Conservation (phyloP, 805 yeast species). For the Barnettozyma vustinii region DNA sequence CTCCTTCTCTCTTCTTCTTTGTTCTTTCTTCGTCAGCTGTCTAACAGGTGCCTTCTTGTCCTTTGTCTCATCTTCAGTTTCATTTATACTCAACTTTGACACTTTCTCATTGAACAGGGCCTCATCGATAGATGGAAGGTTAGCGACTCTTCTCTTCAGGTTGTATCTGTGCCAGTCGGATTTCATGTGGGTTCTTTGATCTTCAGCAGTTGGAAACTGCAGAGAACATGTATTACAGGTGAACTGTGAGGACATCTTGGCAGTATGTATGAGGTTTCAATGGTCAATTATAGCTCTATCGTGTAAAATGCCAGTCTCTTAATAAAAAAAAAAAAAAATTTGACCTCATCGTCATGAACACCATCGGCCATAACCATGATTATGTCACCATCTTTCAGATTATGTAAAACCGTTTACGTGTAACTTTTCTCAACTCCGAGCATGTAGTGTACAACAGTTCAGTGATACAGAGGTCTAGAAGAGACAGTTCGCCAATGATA, state of each 20-base stretch:
- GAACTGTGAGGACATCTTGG: conserved; percentile 19
- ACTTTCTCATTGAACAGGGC: conserved; percentile 68
- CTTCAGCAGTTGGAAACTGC: conserved; percentile 66
- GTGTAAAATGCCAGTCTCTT: too few species aligned
- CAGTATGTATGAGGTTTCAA: background rate
- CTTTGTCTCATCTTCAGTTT: conserved; percentile 18
- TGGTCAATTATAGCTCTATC: background rate
- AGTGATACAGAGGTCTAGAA: background rate
- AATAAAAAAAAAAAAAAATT: background rate
- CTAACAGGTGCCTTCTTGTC: conserved; percentile 18
- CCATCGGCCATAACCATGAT: conserved; percentile 1
- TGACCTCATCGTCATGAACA: conserved; percentile 5
- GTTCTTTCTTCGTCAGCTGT: conserved; percentile 36
- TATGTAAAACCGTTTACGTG: conserved; percentile 5
- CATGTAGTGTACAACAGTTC: too few species aligned
- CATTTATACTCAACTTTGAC: conserved; percentile 23
- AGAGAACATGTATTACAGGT: conserved; percentile 91
- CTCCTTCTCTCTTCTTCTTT: conserved; percentile 38
- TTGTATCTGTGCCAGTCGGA: conserved; percentile 98
- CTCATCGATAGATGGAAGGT: conserved; percentile 67
- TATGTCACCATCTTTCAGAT: background rate
- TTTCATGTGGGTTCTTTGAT: conserved; percentile 90
- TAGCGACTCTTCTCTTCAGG: conserved; percentile 89
- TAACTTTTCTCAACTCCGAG: background rate
- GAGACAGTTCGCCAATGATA: conserved; percentile 1